Evolutionary conservation across 2,329 filamentous ascomycete genomes (phyloP), one percentile per base, ranked within the genome.

Genomic region (Ilyonectria mors-panacis): DNA sequence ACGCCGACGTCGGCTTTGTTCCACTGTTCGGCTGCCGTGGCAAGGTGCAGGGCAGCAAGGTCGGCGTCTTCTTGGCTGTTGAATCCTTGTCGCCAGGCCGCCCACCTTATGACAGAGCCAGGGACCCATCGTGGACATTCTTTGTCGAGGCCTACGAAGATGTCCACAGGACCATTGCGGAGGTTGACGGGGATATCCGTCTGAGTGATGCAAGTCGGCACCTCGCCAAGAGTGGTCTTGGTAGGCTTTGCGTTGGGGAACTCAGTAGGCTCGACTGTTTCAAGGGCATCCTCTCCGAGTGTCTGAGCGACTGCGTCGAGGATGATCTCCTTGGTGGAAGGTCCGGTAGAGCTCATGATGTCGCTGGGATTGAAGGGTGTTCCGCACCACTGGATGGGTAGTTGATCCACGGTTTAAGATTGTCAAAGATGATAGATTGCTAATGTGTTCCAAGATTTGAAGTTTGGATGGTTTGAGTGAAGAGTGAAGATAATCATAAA

Each of bases 101-200:
- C 58, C 45, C 45, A 61, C 30, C 54, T 61, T n/a, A 61, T 42
- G 17, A 61, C 58, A 3, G 58, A 61, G 33, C 58, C 58, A 8
- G 58, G 58, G 17, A 45, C 37, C 58, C 58, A 61, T 42, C 58
- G 58, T 3, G 58, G 47, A 9, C 33, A 39, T 54, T 53, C 47
- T 8, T 30, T 17, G 21, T 54, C 42, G 23, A 61, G 37, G 7
- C 58, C 58, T 9, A 61, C 47, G 10, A 53, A 13, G 33, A 61
- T 61, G 6, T 61, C 45, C 2, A 23, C n/a, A 28, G 58, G 58
- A 7, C 47, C 47, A 33, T 60, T 60, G 5, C 13, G 35, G 37
- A 61, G 30, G 28, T 30, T 53, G 5, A 21, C 21, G 17, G 58
- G 58, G 9, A n/a, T 28, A 21, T 21, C 47, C 21, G 19, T 30